Evolutionary conservation across 768 basidiomycete species (phyloP).

Genomic region (Podaxis sp.): DNA sequence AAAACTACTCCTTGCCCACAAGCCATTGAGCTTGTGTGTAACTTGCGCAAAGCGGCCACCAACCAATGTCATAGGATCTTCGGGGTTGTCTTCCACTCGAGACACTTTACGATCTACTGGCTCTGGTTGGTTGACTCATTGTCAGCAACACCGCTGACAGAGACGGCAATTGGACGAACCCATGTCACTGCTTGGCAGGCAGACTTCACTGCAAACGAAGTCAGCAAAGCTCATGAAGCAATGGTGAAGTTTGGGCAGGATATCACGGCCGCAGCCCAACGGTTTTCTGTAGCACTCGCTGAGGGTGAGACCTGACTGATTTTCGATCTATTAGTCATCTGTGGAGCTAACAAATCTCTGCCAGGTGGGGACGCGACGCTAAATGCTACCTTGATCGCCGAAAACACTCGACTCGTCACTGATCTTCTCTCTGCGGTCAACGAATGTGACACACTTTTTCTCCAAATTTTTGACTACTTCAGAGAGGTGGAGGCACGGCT

Average conservation of each 20-base stretch:
- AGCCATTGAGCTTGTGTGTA: neutral
- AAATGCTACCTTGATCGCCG: neutral
- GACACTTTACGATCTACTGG: neutral
- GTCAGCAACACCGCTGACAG: neutral
- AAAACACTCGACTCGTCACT: neutral
- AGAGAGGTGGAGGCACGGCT: neutral
- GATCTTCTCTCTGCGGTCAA: neutral
- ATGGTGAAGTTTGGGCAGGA: neutral
- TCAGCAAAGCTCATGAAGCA: neutral
- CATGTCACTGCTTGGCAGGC: neutral
- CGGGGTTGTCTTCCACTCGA: neutral
- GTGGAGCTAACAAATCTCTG: neutral
- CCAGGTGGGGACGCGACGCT: neutral
- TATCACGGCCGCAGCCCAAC: neutral
- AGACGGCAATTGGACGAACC: neutral
- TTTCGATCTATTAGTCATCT: neutral
- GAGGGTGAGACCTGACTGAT: neutral
- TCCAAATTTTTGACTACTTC: neutral
- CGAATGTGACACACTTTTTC: neutral
- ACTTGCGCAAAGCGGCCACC: neutral
- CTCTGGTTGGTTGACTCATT: neutral
- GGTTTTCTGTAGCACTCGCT: neutral
- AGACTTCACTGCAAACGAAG: neutral
- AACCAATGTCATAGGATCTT: neutral
- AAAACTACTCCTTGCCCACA: neutral